Conservation (phyloP, 129 eudicot genomes). For the Chrysanthemum makinoi region DNA sequence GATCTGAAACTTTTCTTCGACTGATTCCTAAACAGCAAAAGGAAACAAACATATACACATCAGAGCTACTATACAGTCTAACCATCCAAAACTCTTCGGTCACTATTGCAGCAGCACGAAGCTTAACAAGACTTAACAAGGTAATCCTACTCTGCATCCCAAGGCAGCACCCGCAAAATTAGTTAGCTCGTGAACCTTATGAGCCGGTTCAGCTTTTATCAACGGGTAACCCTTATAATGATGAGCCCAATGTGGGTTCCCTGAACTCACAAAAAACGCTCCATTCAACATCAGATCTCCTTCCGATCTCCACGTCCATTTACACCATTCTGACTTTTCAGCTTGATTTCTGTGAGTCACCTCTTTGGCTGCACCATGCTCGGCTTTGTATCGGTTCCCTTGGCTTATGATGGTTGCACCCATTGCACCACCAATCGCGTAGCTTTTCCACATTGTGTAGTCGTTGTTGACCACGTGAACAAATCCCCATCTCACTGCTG, state of each 20-base stretch:
- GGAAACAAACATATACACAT: conserved; percentile 32
- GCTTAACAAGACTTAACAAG: conserved; percentile 54
- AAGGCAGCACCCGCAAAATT: conserved; percentile 53
- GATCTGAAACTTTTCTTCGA: conserved; percentile 16
- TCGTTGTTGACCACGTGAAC: conserved; percentile 89
- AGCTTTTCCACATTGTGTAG: conserved; percentile 92
- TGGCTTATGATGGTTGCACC: conserved; percentile 84
- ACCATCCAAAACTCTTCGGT: conserved; percentile 11
- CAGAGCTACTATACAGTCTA: conserved; percentile 17
- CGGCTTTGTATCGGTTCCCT: conserved; percentile 89
- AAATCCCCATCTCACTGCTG: conserved; percentile 72
- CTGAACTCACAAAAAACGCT: conserved; percentile 67
- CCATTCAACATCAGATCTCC: conserved; percentile 75
- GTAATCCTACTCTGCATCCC: conserved; percentile 41
- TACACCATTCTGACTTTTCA: conserved; percentile 45
- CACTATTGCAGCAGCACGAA: conserved; percentile 16
- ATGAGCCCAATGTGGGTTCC: conserved; percentile 43
- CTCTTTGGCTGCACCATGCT: conserved; percentile 51
- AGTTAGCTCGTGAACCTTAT: conserved; percentile 43
- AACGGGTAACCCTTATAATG: conserved; percentile 32
- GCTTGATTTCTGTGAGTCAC: conserved; percentile 62
- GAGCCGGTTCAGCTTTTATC: conserved; percentile 40
- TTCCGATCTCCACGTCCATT: conserved; percentile 90
- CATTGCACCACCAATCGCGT: conserved; percentile 86
- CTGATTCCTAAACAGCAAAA: conserved; percentile 30